Evolutionary conservation across 2,329 filamentous ascomycete genomes (phyloP).

Genomic region (Diaporthe ilicicola): DNA sequence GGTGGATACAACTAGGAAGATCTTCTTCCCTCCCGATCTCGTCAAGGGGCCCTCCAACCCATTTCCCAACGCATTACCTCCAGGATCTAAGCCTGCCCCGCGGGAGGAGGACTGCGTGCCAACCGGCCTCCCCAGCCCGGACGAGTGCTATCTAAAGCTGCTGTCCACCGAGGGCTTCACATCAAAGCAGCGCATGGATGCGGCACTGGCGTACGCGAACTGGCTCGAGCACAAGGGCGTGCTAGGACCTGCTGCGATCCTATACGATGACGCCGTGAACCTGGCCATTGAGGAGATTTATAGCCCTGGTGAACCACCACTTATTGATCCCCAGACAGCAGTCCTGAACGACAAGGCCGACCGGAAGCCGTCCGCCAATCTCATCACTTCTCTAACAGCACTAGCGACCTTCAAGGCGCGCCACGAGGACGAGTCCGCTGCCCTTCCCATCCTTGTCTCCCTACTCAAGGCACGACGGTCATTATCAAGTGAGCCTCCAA

Average conservation of each 20-base stretch:
- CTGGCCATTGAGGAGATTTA: constrained; percentile 69
- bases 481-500: constrained; percentile 49
- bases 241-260: constrained; percentile 70
- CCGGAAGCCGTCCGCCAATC: constrained; percentile 69
- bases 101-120: constrained; percentile 78
- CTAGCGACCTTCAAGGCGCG: constrained; percentile 82
- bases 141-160: constrained; percentile 83
- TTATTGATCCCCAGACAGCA: constrained; percentile 70
- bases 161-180: constrained; percentile 83
- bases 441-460: constrained; percentile 86
- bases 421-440: constrained; percentile 69
- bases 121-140: constrained; percentile 71
- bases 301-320: constrained; percentile 44
- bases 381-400: constrained; percentile 78
- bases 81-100: constrained; percentile 69
- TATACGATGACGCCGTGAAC: constrained; percentile 80
- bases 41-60: constrained; percentile 88
- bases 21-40: constrained; percentile 76
- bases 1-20: constrained; percentile 70
- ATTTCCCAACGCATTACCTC: constrained; percentile 75
- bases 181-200: constrained; percentile 80
- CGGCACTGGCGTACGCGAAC: constrained; percentile 82
- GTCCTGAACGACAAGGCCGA: constrained; percentile 68
- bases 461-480: constrained; percentile 80
- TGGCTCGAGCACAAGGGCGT: constrained; percentile 83